Conservation (phyloP, 371 early-diverging fungal species). For the Quaeritorhiza haematococci region DNA sequence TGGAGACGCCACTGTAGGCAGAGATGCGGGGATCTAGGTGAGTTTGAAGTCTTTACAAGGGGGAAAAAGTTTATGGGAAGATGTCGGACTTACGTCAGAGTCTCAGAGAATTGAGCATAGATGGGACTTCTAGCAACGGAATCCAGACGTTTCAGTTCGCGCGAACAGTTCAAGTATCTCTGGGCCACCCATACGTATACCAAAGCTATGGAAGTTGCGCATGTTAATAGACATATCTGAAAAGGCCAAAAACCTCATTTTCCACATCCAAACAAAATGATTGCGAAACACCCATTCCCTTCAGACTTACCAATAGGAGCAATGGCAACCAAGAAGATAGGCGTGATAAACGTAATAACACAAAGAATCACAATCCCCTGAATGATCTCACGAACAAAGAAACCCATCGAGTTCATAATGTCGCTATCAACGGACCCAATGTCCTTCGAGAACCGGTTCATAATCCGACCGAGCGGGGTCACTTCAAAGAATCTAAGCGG, state of each 20-base stretch:
- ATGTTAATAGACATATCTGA: background rate
- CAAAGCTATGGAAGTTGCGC: too few species aligned
- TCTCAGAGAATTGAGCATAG: slow-evolving; percentile 75
- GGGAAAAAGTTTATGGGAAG: too few species aligned
- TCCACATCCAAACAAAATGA: too few species aligned
- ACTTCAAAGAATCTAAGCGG: slow-evolving; percentile 81
- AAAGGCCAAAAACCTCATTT: background rate
- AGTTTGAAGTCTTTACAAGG: background rate
- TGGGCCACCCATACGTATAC: slow-evolving; percentile 21
- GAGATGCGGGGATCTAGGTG: background rate
- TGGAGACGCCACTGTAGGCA: slow-evolving; percentile 39
- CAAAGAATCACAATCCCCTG: slow-evolving; percentile 11
- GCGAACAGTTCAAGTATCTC: slow-evolving; percentile 61
- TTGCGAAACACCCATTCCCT: background rate
- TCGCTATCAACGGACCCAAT: slow-evolving; percentile 75
- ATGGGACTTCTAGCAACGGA: slow-evolving; percentile 73
- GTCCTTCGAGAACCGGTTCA: slow-evolving; percentile 86
- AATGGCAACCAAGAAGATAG: slow-evolving; percentile 34
- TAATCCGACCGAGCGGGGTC: slow-evolving; percentile 80
- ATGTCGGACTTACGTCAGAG: slow-evolving; percentile 34
- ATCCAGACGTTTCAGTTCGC: slow-evolving; percentile 78
- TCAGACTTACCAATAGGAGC: slow-evolving; percentile 22
- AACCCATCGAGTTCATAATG: slow-evolving; percentile 13
- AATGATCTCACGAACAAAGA: slow-evolving; percentile 14
- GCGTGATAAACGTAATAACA: slow-evolving; percentile 38